A percentile compares a stretch with the other conserved stretches of the same genome.
These are phyloP conservation scores for Trametes cubensis DNA, from an alignment of 768 basidiomycete species.

Conservation along the genomic window DNA sequence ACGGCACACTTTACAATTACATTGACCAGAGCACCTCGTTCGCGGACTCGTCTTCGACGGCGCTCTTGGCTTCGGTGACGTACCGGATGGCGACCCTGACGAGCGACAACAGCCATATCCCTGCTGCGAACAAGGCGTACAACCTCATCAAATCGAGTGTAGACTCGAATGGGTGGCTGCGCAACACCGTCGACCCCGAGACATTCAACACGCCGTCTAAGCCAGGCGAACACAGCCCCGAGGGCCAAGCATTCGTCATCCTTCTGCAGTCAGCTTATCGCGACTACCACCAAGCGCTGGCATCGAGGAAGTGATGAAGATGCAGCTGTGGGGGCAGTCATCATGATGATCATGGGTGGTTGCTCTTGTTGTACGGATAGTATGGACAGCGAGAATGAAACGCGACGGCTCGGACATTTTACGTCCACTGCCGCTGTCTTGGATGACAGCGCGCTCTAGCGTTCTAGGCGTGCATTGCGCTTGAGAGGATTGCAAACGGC, in stretches of 20 bases:
- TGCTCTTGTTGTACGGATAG: not conserved
- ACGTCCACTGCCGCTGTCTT: not conserved
- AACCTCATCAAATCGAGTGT: slow-evolving; percentile 42
- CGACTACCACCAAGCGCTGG: slow-evolving; percentile 17
- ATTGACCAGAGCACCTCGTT: slow-evolving; percentile 54
- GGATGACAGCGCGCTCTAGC: not conserved
- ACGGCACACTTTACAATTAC: slow-evolving; percentile 56
- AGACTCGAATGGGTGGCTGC: slow-evolving; percentile 47
- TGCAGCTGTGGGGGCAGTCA: not conserved
- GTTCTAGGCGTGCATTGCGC: too few species aligned
- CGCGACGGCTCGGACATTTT: not conserved
- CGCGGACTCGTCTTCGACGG: slow-evolving; percentile 56
- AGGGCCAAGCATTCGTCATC: slow-evolving; percentile 63
- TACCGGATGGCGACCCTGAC: slow-evolving; percentile 55
- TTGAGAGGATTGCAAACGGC: too few species aligned
- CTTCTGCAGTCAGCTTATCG: slow-evolving; percentile 51
- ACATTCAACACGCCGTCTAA: slow-evolving; percentile 45
- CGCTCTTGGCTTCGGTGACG: slow-evolving; percentile 57
- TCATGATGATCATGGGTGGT: not conserved
- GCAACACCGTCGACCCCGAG: slow-evolving; percentile 51
- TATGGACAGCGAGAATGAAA: too few species aligned
- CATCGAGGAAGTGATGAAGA: not conserved
- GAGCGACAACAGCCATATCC: slow-evolving; percentile 39
- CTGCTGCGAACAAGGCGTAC: slow-evolving; percentile 45
- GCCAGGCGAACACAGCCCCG: slow-evolving; percentile 48